phyloP scores from a whole-genome alignment of 805 yeast species.

The Hanseniaspora jakobsenii region DNA sequence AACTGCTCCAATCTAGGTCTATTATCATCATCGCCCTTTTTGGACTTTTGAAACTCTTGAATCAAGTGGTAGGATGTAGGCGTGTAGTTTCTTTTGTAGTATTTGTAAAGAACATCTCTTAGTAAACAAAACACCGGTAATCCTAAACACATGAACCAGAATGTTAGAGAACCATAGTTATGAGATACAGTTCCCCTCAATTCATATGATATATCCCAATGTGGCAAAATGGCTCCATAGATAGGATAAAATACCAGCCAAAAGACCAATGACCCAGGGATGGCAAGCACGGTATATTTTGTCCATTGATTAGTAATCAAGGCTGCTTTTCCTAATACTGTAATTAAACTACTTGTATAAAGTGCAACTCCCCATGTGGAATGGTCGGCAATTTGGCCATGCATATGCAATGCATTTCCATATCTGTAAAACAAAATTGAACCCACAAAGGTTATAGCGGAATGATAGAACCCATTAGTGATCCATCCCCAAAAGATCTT shows the following conservation, averaged over 20 bases:
- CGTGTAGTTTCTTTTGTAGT: conserved; percentile 76
- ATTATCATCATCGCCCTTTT: conserved; percentile 61
- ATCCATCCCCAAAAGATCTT: conserved; percentile 97
- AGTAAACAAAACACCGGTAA: conserved; percentile 66
- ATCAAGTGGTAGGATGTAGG: conserved; percentile 92
- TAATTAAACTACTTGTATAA: conserved; percentile 74
- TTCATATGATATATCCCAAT: conserved; percentile 67
- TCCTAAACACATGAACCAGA: conserved; percentile 73
- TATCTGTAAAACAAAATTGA: conserved; percentile 53
- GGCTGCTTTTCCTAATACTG: conserved; percentile 92
- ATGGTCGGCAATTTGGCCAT: conserved; percentile 67
- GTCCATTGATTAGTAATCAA: conserved; percentile 89
- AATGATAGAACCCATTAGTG: conserved; percentile 86
- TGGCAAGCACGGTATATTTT: conserved; percentile 77
- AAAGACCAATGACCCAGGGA: conserved; percentile 80
- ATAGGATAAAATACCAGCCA: conserved; percentile 84
- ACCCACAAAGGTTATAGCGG: conserved; percentile 70
- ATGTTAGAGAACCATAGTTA: conserved; percentile 62
- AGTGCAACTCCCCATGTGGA: conserved; percentile 94
- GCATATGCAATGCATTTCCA: conserved; percentile 47
- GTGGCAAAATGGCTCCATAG: conserved; percentile 76
- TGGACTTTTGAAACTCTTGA: conserved; percentile 92
- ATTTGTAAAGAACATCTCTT: conserved; percentile 90
- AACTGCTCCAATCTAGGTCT: conserved; percentile 94
- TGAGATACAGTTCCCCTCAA: conserved; percentile 68